A percentile compares a stretch with the other conserved stretches of the same genome.
phyloP scores from a whole-genome alignment of 2,329 filamentous ascomycete species.

The Calonectria leucothoes region DNA sequence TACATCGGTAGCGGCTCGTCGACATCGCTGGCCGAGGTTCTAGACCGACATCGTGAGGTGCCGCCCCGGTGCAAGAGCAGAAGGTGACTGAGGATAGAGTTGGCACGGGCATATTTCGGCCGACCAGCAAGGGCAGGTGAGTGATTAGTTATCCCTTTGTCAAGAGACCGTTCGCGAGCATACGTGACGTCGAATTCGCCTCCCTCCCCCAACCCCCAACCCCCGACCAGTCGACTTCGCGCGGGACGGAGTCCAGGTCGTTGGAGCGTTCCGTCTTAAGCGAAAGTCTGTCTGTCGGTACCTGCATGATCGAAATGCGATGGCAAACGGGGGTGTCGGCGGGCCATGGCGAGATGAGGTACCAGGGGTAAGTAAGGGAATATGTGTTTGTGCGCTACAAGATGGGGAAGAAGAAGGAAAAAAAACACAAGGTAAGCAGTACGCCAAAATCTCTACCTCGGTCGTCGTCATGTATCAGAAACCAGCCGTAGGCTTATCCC shows the following conservation, averaged over 20 bases:
- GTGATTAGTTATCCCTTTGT: constrained; percentile 13
- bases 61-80: not conserved
- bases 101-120: constrained; percentile 23
- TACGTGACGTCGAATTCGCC: not conserved
- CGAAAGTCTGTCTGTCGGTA: constrained; percentile 23
- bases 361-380: constrained; percentile 12
- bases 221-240: not conserved
- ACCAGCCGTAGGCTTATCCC: not conserved
- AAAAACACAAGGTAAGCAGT: not conserved
- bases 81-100: constrained; percentile 18
- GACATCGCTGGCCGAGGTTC: constrained; percentile 6
- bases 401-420: not conserved
- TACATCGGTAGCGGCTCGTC: not conserved
- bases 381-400: not conserved
- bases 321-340: constrained; percentile 33
- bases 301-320: constrained; percentile 38
- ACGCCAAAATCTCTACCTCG: not conserved
- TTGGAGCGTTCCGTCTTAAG: constrained; percentile 4
- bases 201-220: not conserved
- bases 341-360: constrained; percentile 34
- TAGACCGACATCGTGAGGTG: not conserved
- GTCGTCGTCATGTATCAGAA: not conserved
- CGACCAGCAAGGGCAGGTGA: constrained; percentile 15
- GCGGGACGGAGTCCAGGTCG: not conserved
- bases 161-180: not conserved